Evolutionary conservation across 192 early-diverging fungal genomes (phyloP).

Genomic region (Lobulomyces angularis): DNA sequence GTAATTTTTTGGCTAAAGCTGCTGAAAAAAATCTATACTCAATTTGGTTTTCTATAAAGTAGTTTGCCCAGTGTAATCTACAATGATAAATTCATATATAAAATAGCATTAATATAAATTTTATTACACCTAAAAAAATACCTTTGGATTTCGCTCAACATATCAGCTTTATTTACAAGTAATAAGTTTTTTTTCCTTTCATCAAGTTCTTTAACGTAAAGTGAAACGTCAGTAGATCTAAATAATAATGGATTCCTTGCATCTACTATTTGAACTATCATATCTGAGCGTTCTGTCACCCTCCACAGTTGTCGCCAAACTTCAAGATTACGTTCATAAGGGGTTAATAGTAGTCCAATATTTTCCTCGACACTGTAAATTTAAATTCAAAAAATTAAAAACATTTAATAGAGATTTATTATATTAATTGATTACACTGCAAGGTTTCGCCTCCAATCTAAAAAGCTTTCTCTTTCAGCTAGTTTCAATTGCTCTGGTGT

Average conservation of each 20-base stretch:
- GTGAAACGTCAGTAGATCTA: constrained; percentile 73
- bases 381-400: constrained; percentile 5
- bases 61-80: constrained; percentile 71
- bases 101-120: not conserved
- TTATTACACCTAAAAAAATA: constrained; percentile 14
- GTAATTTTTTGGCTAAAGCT: constrained; percentile 59
- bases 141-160: constrained; percentile 79
- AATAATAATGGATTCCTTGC: constrained; percentile 92
- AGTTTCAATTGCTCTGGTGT: constrained; percentile 68
- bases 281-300: constrained; percentile 88
- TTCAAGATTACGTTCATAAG: constrained; percentile 96
- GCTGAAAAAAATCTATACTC: constrained; percentile 92
- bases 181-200: constrained; percentile 74
- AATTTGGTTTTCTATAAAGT: constrained; percentile 72
- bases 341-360: constrained; percentile 85
- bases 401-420: constrained; percentile 8
- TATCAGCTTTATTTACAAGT: constrained; percentile 97
- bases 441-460: constrained; percentile 82
- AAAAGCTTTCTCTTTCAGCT: constrained; percentile 72
- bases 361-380: constrained; percentile 68
- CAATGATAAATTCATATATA: not conserved
- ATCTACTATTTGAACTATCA: constrained; percentile 98
- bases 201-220: constrained; percentile 85
- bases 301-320: constrained; percentile 99
- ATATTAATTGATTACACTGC: constrained; percentile 36